A percentile compares a stretch with the other conserved stretches of the same genome.
Conservation (phyloP, 176 grass and related monocot genomes). For the Oryza glumipatula region DNA sequence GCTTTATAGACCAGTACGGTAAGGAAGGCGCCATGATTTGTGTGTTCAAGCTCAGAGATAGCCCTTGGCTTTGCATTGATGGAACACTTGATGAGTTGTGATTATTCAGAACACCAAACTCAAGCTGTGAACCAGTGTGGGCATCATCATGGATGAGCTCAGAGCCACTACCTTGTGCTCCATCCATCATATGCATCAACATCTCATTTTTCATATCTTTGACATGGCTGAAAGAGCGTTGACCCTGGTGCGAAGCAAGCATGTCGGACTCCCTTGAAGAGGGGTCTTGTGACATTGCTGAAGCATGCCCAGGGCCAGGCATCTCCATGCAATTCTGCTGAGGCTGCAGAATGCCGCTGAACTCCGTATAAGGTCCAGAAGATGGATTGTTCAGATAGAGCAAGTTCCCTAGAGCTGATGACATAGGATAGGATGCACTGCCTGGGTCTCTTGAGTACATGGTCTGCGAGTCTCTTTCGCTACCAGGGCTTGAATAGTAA, state of each 20-base stretch:
- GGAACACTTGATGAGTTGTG: conserved; percentile 53
- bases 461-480: conserved; percentile 69
- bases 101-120: conserved; percentile 73
- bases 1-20: conserved; percentile 74
- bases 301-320: conserved; percentile 42
- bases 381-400: conserved; percentile 67
- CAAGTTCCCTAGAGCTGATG: conserved; percentile 72
- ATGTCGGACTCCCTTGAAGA: conserved; percentile 65
- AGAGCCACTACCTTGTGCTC: conserved; percentile 32
- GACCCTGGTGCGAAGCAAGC: conserved; percentile 54
- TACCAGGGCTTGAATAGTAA: conserved; percentile 75
- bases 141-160: conserved; percentile 51
- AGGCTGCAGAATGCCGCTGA: conserved; percentile 56
- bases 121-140: conserved; percentile 56
- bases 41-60: conserved; percentile 86
- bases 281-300: conserved; percentile 53
- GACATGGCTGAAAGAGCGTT: conserved; percentile 42
- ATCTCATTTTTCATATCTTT: conserved; percentile 67
- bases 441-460: conserved; percentile 55
- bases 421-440: conserved; percentile 61
- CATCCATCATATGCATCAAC: conserved; percentile 65
- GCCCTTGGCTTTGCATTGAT: conserved; percentile 61
- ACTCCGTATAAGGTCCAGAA: conserved; percentile 65
- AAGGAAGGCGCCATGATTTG: conserved; percentile 71
- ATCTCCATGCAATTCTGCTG: conserved; percentile 61